Percentiles rank a stretch among this genome's conserved stretches.
Evolutionary conservation across 306 rosid species (phyloP).

Genomic region (Nissolia schottii): DNA sequence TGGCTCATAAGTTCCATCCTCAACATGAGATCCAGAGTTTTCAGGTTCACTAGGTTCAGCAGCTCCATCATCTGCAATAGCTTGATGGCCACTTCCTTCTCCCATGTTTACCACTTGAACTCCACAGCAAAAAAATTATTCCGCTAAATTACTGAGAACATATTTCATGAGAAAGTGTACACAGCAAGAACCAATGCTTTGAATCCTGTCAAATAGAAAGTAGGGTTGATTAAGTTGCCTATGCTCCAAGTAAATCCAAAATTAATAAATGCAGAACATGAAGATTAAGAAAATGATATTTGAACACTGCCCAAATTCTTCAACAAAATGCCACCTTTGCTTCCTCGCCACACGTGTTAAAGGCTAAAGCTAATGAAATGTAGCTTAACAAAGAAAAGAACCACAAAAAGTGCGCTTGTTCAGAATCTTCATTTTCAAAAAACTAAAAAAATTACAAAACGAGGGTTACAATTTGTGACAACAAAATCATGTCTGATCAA

Average conservation of each 20-base stretch:
- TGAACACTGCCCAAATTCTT: neutral
- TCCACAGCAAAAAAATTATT: constrained; percentile 45
- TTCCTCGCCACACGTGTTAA: neutral
- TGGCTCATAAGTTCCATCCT: constrained; percentile 48
- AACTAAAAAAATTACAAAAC: neutral
- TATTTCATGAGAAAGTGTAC: neutral
- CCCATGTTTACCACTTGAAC: constrained; percentile 56
- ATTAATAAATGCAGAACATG: constrained; percentile 8
- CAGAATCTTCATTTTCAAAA: neutral
- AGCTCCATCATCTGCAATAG: constrained; percentile 37
- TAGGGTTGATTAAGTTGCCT: constrained; percentile 3
- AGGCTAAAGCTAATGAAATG: neutral
- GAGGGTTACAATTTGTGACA: neutral
- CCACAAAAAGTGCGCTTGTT: neutral
- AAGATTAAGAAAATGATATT: neutral
- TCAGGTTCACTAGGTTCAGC: constrained; percentile 42
- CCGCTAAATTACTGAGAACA: constrained; percentile 14
- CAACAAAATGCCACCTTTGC: neutral
- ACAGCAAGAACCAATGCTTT: constrained; percentile 20
- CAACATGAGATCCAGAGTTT: constrained; percentile 39
- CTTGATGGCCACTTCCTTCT: constrained; percentile 53
- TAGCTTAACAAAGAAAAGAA: neutral
- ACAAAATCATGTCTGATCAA: neutral
- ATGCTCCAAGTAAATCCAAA: constrained; percentile 4
- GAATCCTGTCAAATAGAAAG: constrained; percentile 14